phyloP scores from a whole-genome alignment of 2,329 filamentous ascomycete species.

The Akanthomyces dipterigenus region DNA sequence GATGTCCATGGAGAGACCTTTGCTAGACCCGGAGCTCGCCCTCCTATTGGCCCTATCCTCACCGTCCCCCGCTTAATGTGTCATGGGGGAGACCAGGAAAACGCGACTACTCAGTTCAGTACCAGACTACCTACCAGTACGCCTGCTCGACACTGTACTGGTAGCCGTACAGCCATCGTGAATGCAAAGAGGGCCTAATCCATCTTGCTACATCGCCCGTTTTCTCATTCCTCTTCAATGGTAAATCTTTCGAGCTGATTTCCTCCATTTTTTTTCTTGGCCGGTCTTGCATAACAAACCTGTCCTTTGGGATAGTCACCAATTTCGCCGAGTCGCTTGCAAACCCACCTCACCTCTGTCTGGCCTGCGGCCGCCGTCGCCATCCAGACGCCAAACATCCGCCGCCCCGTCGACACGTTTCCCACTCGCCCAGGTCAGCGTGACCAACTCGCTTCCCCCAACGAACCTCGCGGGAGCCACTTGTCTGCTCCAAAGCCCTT shows the following conservation, averaged over 20 bases:
- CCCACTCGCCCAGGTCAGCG: not conserved
- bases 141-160: not conserved
- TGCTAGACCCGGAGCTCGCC: conserved; percentile 13
- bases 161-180: not conserved
- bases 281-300: not conserved
- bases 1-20: conserved; percentile 2
- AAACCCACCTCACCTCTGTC: not conserved
- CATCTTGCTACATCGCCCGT: conserved; percentile 5
- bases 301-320: not conserved
- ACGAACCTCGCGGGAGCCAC: not conserved
- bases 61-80: conserved; percentile 32
- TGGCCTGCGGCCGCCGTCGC: not conserved
- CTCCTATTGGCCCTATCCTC: conserved; percentile 24
- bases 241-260: not conserved
- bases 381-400: not conserved
- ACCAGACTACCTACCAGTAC: no score
- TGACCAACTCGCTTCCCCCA: not conserved
- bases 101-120: no score
- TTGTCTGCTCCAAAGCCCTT: not conserved
- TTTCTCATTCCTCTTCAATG: not conserved
- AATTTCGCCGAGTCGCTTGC: not conserved
- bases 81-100: conserved; percentile 25
- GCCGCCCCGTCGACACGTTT: not conserved
- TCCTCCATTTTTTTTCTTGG: not conserved
- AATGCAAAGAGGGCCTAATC: not conserved